Evolutionary conservation across 495 filamentous ascomycete species (phyloP).

Genomic region (Thozetella sp.): DNA sequence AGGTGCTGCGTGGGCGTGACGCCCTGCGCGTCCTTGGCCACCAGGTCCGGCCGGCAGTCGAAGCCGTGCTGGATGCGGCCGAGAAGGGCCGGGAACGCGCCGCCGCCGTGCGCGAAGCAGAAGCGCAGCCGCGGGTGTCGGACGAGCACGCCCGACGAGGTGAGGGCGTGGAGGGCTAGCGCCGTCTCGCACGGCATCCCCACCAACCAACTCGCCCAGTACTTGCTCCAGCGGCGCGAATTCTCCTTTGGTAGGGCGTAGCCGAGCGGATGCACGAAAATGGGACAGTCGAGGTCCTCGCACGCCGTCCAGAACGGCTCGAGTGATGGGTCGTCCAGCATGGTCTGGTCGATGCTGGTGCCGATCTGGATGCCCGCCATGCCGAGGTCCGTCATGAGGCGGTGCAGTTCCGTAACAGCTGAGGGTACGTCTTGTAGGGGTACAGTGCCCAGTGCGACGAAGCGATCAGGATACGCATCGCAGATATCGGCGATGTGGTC

Average conservation of each 20-base stretch:
- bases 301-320: constrained; percentile 21
- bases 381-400: constrained; percentile 4
- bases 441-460: constrained; percentile 22
- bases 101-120: constrained; percentile 28
- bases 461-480: constrained; percentile 5
- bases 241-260: constrained; percentile 24
- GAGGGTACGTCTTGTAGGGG: constrained; percentile 53
- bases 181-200: constrained; percentile 30
- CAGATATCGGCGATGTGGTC: constrained; percentile 18
- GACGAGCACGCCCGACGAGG: constrained; percentile 17
- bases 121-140: constrained; percentile 20
- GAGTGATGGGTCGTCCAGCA: constrained; percentile 17
- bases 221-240: constrained; percentile 14
- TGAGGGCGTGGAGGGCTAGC: constrained; percentile 23
- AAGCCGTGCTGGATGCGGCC: constrained; percentile 27
- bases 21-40: constrained; percentile 16
- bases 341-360: constrained; percentile 14
- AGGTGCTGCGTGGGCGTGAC: constrained; percentile 21
- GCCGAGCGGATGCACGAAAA: constrained; percentile 27
- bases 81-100: constrained; percentile 25
- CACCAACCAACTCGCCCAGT: constrained; percentile 24
- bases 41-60: constrained; percentile 26
- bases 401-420: constrained; percentile 65
- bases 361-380: constrained; percentile 26
- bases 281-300: constrained; percentile 15